phyloP scores from a whole-genome alignment of 805 yeast species.

The Kluyveromyces starmeri region DNA sequence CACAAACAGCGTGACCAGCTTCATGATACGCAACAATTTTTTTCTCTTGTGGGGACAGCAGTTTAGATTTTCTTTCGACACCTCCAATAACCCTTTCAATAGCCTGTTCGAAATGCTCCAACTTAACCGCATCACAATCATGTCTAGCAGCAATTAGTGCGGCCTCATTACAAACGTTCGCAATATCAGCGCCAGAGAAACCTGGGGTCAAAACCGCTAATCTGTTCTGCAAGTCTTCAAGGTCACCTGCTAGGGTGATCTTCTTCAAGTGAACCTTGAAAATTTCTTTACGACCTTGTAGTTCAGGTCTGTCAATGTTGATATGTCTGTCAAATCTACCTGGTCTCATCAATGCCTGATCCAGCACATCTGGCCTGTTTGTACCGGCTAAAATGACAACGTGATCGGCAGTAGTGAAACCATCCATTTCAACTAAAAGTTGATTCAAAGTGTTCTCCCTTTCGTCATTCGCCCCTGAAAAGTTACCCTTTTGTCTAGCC shows the following conservation, averaged over 20 bases:
- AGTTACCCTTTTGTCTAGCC: conserved; percentile 61
- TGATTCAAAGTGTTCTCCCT: conserved; percentile 90
- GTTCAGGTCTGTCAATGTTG: conserved; percentile 76
- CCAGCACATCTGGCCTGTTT: conserved; percentile 84
- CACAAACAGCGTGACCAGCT: conserved; percentile 95
- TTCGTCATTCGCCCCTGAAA: conserved; percentile 84
- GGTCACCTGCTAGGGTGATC: conserved; percentile 39
- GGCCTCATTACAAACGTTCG: conserved; percentile 90
- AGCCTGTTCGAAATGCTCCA: conserved; percentile 80
- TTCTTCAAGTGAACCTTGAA: conserved; percentile 70
- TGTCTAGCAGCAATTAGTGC: conserved; percentile 87
- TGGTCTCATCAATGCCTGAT: conserved; percentile 84
- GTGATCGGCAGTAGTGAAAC: conserved; percentile 79
- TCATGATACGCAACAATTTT: conserved; percentile 87
- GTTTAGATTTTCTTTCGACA: conserved; percentile 75
- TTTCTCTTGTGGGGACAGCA: conserved; percentile 73
- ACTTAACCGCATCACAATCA: conserved; percentile 50
- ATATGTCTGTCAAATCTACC: conserved; percentile 93
- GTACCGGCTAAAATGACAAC: conserved; percentile 94
- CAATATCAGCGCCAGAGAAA: conserved; percentile 93
- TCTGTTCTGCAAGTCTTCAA: conserved; percentile 66
- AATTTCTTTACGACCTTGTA: conserved; percentile 82
- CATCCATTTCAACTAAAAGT: conserved; percentile 92
- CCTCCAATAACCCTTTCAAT: conserved; percentile 94
- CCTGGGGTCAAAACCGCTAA: conserved; percentile 92